A percentile compares a stretch with the other conserved stretches of the same genome.
Conservation (phyloP, 495 filamentous ascomycete species). For the Copromyces sp. region DNA sequence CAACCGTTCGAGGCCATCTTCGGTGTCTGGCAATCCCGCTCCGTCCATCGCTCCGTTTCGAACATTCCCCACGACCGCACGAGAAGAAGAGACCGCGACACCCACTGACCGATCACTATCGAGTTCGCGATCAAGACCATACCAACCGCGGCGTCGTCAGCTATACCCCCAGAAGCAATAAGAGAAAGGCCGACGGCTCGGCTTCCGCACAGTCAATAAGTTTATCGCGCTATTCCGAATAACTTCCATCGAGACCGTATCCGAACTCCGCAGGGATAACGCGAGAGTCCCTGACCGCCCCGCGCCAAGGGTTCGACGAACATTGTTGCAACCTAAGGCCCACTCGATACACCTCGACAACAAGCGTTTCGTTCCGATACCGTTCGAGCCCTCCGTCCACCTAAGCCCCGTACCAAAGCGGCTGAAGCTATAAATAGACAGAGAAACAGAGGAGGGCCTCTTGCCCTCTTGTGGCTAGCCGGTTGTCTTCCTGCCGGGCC, state of each 20-base stretch:
- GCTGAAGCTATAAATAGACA: not conserved
- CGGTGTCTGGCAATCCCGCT: too few relatives aligned
- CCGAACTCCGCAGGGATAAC: not conserved
- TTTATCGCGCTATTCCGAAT: not conserved
- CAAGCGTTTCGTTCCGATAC: not conserved
- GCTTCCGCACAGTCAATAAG: not conserved
- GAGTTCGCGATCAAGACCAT: not conserved
- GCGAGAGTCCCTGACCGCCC: not conserved
- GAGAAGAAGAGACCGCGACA: not conserved
- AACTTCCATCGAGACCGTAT: not conserved
- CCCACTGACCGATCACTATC: not conserved
- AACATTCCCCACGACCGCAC: not conserved
- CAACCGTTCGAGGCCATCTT: too few relatives aligned
- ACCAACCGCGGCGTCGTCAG: not conserved
- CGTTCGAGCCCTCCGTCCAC: not conserved
- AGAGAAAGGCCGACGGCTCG: not conserved
- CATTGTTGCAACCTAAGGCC: not conserved
- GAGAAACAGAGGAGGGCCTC: not conserved
- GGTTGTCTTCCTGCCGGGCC: too few relatives aligned
- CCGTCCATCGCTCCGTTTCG: not conserved
- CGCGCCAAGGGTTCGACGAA: not conserved
- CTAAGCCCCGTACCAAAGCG: not conserved
- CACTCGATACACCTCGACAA: not conserved
- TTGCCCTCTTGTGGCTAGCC: too few relatives aligned
- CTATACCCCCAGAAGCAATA: not conserved